phyloP scores from a whole-genome alignment of 495 filamentous ascomycete genomes.

The Neurospora sublineolata region DNA sequence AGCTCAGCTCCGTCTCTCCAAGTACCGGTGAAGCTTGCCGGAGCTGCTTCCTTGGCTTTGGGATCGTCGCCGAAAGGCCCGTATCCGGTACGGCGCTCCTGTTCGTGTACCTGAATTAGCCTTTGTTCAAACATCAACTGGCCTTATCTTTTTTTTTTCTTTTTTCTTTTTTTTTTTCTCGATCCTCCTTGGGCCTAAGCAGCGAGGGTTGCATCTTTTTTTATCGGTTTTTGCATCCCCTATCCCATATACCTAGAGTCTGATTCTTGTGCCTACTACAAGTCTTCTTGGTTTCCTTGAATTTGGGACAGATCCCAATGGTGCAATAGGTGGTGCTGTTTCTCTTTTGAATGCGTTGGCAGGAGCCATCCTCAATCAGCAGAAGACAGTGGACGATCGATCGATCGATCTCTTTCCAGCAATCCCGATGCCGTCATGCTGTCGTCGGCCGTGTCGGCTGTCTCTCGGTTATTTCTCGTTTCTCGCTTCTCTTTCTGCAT shows the following conservation, averaged over 20 bases:
- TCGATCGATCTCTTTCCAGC: not conserved
- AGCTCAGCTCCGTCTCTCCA: not conserved
- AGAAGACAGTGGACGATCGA: not conserved
- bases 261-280: not conserved
- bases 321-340: not conserved
- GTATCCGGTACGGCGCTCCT: not conserved
- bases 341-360: not conserved
- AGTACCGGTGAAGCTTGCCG: not conserved
- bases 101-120: not conserved
- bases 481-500: not conserved
- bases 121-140: not conserved
- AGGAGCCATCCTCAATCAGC: not conserved
- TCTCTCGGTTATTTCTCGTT: not conserved
- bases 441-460: not conserved
- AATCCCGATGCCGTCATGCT: not conserved
- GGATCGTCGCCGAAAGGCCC: not conserved
- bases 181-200: not conserved
- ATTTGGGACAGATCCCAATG: not conserved
- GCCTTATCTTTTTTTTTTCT: not conserved
- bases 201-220: not conserved
- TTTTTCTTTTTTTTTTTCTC: too few species aligned
- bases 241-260: not conserved
- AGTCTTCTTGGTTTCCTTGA: not conserved
- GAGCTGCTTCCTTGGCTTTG: not conserved
- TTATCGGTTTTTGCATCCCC: not conserved